Evolutionary conservation across 1,284 basidiomycete genomes (phyloP).

Genomic region (Ganoderma multipileum): DNA sequence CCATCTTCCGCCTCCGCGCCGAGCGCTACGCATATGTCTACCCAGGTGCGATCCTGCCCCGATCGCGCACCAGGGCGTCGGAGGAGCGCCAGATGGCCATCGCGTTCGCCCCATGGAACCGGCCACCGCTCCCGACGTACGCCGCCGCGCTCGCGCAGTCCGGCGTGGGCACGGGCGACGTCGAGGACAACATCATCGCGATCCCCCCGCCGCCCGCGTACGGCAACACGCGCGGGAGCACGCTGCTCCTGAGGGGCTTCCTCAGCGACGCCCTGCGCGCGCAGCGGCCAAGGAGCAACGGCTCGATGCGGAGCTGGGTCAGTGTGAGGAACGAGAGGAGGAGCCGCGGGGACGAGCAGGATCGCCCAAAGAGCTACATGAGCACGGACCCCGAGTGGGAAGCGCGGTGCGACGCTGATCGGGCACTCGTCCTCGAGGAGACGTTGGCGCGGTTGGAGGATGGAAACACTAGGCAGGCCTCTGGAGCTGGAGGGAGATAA

Average conservation of each 20-base stretch:
- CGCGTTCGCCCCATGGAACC: slow-evolving; percentile 71
- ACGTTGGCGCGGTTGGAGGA: slow-evolving; percentile 60
- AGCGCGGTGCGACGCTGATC: slow-evolving; percentile 56
- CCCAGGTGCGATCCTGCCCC: slow-evolving; percentile 61
- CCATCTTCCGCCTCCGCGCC: slow-evolving; percentile 65
- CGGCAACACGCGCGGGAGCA: slow-evolving; percentile 74
- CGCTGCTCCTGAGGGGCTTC: slow-evolving; percentile 62
- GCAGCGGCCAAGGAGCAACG: slow-evolving; percentile 39
- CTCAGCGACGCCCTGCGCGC: slow-evolving; percentile 54
- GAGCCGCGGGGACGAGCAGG: slow-evolving; percentile 29
- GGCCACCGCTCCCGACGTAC: slow-evolving; percentile 73
- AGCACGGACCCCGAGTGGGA: slow-evolving; percentile 66
- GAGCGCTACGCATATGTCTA: slow-evolving; percentile 67
- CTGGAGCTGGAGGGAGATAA: neutral
- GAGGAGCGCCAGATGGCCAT: slow-evolving; percentile 40
- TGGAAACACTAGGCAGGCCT: slow-evolving; percentile 13
- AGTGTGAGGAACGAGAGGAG: slow-evolving; percentile 40
- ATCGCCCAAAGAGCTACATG: slow-evolving; percentile 56
- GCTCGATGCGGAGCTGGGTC: slow-evolving; percentile 20
- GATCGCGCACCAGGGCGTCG: slow-evolving; percentile 32
- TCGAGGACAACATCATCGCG: slow-evolving; percentile 72
- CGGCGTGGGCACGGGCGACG: slow-evolving; percentile 75
- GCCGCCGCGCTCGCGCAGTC: slow-evolving; percentile 72
- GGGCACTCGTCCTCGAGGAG: slow-evolving; percentile 60
- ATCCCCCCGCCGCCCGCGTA: slow-evolving; percentile 74